A percentile compares a stretch with the other conserved stretches of the same genome.
phyloP scores from a whole-genome alignment of 2,329 filamentous ascomycete species.

The Fonsecaea monophora region DNA sequence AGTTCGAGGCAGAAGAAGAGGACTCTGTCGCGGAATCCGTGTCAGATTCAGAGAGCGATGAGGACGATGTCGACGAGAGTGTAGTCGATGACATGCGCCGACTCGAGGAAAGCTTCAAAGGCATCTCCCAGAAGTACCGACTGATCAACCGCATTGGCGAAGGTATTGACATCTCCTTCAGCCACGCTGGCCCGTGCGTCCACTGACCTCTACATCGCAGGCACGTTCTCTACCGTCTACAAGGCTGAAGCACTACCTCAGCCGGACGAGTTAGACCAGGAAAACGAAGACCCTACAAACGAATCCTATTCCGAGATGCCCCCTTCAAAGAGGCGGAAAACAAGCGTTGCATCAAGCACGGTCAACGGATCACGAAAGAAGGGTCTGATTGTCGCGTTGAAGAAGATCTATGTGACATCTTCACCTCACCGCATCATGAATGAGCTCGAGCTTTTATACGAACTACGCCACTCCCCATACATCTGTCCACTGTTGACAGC shows the following conservation, averaged over 20 bases:
- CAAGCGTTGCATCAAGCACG: slow-evolving; percentile 43
- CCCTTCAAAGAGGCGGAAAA: slow-evolving; percentile 63
- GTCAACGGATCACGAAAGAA: slow-evolving; percentile 48
- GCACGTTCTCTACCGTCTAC: slow-evolving; percentile 98
- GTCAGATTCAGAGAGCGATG: slow-evolving; percentile 45
- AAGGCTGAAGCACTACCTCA: slow-evolving; percentile 87
- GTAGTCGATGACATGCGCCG: slow-evolving; percentile 87
- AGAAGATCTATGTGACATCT: slow-evolving; percentile 99
- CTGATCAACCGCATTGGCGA: slow-evolving; percentile 97
- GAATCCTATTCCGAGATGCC: slow-evolving; percentile 72
- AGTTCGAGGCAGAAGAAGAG: slow-evolving; percentile 43
- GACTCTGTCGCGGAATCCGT: slow-evolving; percentile 38
- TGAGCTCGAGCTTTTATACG: slow-evolving; percentile 90
- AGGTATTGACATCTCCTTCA: slow-evolving; percentile 61
- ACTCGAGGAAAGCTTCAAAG: slow-evolving; percentile 80
- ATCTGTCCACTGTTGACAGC: slow-evolving; percentile 96
- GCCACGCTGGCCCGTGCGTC: slow-evolving; percentile 16
- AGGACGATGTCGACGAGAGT: slow-evolving; percentile 52
- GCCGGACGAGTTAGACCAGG: slow-evolving; percentile 82
- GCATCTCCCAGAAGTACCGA: slow-evolving; percentile 82
- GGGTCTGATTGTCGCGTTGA: slow-evolving; percentile 89
- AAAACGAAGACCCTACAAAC: slow-evolving; percentile 77
- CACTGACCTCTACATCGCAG: slow-evolving; percentile 54
- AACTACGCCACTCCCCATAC: slow-evolving; percentile 79
- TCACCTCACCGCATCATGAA: slow-evolving; percentile 93